Evolutionary conservation across 78 protist species (phyloP), one percentile per base, ranked within the genome.

Genomic region (Dictyostelium brefeldianum): DNA sequence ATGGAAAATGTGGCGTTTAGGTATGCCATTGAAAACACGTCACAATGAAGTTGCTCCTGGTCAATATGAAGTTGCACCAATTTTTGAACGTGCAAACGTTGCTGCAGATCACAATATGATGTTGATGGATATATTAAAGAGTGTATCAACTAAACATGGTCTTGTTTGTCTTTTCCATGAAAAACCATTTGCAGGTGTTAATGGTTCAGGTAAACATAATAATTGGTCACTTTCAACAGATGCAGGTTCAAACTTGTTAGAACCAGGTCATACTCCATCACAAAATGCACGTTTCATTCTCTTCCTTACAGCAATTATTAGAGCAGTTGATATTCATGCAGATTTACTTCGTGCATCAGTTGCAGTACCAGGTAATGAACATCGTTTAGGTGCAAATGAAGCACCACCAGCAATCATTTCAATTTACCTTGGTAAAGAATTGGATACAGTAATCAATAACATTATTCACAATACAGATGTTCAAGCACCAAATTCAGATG

Each of bases 321-420:
- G 91, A 59, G 78, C 93, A 20, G 95, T 95, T 6, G 92, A 89
- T 89, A 51, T 85, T 22, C 96, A 97, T 75, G 96, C 94, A 10
- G 99, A 97, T 78, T 50, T 97, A 2, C 75, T 97, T 15, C 82
- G 98, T 41, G 79, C 89, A 20, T 90, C 97, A 36, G 89, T 96
- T 25, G 97, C 97, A 7, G 57, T 73, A 4, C 93, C 97, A 81
- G 98, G 98, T 54, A 97, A 98, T 89, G 99, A 98, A 79, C 96
- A 90, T 83, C 96, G 99, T 57, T 97, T 98, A 53, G 99, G 99
- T 47, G 98, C 97, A 47, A 70, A 82, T 81, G 99, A 98, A 87
- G 99, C 99, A 4, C 99, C 99, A 50, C 99, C 99, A 25, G 97
- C 98, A 17, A 97, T 98, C 83, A 93, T 98, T 79, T 97, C 98